These are phyloP conservation scores for Pseudogymnoascus destructans DNA, from an alignment of 2,329 filamentous ascomycete species.

Conservation along the genomic window DNA sequence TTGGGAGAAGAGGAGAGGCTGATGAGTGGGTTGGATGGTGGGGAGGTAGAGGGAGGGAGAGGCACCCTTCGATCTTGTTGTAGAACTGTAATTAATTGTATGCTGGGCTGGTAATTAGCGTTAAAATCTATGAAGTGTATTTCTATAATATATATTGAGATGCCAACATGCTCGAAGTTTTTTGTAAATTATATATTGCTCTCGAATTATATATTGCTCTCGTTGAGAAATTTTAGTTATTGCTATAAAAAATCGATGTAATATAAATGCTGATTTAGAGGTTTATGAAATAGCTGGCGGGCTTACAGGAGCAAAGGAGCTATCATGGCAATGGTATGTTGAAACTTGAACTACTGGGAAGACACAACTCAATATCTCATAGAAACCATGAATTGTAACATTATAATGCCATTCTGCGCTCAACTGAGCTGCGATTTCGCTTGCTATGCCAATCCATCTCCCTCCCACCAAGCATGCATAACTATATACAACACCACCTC, in stretches of 20 bases:
- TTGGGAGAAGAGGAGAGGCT: constrained; percentile 67
- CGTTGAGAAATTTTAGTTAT: not conserved
- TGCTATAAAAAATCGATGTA: not conserved
- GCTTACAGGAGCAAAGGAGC: no score
- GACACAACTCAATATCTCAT: not conserved
- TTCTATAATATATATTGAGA: not conserved
- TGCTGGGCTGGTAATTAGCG: constrained; percentile 1
- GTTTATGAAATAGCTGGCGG: not conserved
- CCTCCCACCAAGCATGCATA: constrained; percentile 10
- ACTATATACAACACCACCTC: constrained; percentile 3
- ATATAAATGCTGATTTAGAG: not conserved
- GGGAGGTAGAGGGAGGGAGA: constrained; percentile 8
- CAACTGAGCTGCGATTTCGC: constrained; percentile 2
- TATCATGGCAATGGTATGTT: not conserved
- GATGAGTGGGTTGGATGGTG: constrained; percentile 14
- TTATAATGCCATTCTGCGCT: constrained; percentile 5
- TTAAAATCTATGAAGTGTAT: constrained; percentile 3
- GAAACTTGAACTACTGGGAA: not conserved
- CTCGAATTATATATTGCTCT: no score
- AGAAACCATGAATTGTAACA: not conserved
- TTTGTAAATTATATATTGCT: not conserved
- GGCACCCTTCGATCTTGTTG: not conserved
- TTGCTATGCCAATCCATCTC: constrained; percentile 10
- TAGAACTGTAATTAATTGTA: not conserved
- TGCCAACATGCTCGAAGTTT: not conserved